Evolutionary conservation across 495 filamentous ascomycete species (phyloP).

Genomic region (Rusavskia elegans): DNA sequence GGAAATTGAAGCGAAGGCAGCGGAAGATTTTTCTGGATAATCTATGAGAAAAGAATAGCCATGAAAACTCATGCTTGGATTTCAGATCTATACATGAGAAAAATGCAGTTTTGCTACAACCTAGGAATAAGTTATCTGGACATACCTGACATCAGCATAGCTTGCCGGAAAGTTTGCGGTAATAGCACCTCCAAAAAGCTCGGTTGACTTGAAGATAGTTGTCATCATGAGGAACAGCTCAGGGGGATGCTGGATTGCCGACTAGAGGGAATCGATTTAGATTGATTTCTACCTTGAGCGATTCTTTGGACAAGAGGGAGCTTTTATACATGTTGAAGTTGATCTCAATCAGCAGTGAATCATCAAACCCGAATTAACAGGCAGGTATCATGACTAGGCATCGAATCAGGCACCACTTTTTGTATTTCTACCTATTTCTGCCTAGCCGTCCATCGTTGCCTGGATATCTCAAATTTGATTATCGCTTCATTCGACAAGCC

Average conservation of each 20-base stretch:
- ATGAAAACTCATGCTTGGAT: too few species aligned
- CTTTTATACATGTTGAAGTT: too few species aligned
- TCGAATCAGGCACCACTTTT: neutral
- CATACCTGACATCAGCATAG: constrained; percentile 72
- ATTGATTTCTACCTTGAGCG: too few species aligned
- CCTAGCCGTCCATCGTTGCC: too few species aligned
- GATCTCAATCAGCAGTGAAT: neutral
- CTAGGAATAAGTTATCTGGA: neutral
- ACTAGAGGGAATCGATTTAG: too few species aligned
- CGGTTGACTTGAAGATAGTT: constrained; percentile 33
- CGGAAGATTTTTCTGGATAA: too few species aligned
- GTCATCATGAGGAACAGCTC: neutral
- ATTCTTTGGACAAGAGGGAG: too few species aligned
- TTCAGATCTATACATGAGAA: too few species aligned
- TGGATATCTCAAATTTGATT: too few species aligned
- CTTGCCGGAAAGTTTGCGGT: constrained; percentile 49
- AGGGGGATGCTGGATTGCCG: neutral
- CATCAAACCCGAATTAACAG: neutral
- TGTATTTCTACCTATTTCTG: neutral
- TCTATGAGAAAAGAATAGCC: too few species aligned
- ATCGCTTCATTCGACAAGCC: too few species aligned
- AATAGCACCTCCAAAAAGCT: constrained; percentile 73
- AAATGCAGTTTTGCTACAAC: too few species aligned
- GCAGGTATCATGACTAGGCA: neutral
- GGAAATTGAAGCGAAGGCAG: neutral